Percentiles rank a stretch among this genome's conserved stretches.
Evolutionary conservation across 2,329 filamentous ascomycete genomes (phyloP).

Genomic region (Cordyceps fumosorosea): DNA sequence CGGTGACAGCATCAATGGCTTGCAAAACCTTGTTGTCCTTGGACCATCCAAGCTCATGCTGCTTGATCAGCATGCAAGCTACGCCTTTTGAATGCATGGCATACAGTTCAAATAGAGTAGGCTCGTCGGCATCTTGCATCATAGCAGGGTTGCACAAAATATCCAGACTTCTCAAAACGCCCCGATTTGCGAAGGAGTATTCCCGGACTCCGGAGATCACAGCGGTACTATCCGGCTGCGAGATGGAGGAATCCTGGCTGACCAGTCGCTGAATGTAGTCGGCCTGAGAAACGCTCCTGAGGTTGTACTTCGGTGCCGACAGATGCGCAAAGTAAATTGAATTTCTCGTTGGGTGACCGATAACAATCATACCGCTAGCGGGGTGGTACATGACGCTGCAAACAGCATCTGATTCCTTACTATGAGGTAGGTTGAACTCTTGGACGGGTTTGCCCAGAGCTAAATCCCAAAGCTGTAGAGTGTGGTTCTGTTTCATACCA

Average conservation of each 20-base stretch:
- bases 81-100: constrained; percentile 97
- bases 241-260: constrained; percentile 63
- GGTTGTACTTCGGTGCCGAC: constrained; percentile 86
- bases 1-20: constrained; percentile 67
- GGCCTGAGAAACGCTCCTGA: constrained; percentile 78
- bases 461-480: constrained; percentile 96
- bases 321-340: constrained; percentile 96
- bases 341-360: constrained; percentile 94
- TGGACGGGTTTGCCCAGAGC: constrained; percentile 92
- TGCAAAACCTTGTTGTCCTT: constrained; percentile 81
- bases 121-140: constrained; percentile 57
- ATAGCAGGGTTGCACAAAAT: constrained; percentile 70
- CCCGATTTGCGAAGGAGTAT: constrained; percentile 83
- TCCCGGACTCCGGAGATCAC: constrained; percentile 96
- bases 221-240: constrained; percentile 86
- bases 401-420: constrained; percentile 94
- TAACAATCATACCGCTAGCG: constrained; percentile 82
- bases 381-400: constrained; percentile 96
- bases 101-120: constrained; percentile 86
- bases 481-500: constrained; percentile 98
- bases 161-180: constrained; percentile 81
- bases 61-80: constrained; percentile 80
- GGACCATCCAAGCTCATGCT: constrained; percentile 86
- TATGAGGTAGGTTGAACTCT: constrained; percentile 92
- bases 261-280: constrained; percentile 76